phyloP scores from a whole-genome alignment of 176 grass and related monocot genomes.

The Raddia guianensis region DNA sequence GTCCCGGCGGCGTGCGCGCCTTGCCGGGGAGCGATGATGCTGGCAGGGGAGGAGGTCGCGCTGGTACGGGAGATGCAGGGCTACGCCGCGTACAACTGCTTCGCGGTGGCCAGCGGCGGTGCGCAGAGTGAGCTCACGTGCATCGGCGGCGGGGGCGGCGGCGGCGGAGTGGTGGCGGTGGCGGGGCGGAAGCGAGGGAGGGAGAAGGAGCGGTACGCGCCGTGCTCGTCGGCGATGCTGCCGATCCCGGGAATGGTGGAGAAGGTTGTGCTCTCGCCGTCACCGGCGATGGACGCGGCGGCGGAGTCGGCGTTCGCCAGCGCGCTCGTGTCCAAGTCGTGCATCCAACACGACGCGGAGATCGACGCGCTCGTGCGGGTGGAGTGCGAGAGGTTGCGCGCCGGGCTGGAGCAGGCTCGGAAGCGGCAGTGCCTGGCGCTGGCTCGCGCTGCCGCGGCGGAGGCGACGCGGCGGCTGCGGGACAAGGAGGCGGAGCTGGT shows the following conservation, averaged over 20 bases:
- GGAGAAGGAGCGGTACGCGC: constrained; percentile 5
- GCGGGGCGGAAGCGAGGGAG: constrained; percentile 49
- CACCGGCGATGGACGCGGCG: neutral
- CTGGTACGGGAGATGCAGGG: constrained; percentile 9
- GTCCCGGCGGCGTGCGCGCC: neutral
- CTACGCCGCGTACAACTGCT: neutral
- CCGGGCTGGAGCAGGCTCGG: constrained; percentile 32
- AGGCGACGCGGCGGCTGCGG: neutral
- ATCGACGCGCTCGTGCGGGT: constrained; percentile 46
- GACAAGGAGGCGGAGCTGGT: constrained; percentile 51
- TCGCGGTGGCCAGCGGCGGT: constrained; percentile 30
- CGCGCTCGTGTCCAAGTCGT: constrained; percentile 15
- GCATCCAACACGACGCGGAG: constrained; percentile 36
- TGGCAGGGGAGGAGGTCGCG: neutral
- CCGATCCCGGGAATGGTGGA: constrained; percentile 27
- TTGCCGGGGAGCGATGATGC: neutral
- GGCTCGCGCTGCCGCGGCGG: neutral
- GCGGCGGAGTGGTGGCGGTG: neutral
- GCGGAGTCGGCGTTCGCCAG: neutral
- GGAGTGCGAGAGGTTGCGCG: constrained; percentile 49
- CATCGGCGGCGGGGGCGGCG: constrained; percentile 15
- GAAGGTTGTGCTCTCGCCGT: neutral
- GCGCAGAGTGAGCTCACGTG: constrained; percentile 65
- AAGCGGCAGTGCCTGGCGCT: constrained; percentile 52
- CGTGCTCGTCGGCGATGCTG: neutral